These are phyloP conservation scores for Beauveria caledonica DNA, from an alignment of 2,329 filamentous ascomycete species.

Conservation along the genomic window DNA sequence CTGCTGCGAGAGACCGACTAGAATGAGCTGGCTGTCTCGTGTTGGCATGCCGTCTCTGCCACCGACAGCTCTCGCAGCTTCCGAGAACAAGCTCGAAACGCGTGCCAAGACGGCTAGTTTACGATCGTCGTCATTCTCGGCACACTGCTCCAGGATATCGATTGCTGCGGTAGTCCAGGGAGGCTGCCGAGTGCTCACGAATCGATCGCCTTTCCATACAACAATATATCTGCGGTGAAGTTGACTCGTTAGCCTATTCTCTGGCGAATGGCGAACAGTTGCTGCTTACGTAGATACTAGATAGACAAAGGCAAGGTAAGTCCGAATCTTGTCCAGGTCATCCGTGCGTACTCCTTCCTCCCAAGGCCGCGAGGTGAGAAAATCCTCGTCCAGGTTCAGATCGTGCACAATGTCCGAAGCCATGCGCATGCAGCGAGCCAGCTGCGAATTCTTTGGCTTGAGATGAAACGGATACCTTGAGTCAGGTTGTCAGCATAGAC, in stretches of 20 bases:
- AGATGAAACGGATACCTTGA: constrained; percentile 10
- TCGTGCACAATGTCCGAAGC: constrained; percentile 5
- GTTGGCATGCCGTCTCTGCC: neutral
- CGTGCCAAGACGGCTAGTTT: constrained; percentile 3
- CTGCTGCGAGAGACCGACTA: neutral
- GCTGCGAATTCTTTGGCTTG: constrained; percentile 1
- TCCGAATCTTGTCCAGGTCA: constrained; percentile 2
- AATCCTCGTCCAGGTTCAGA: constrained; percentile 4
- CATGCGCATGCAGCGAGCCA: constrained; percentile 9
- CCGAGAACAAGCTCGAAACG: neutral
- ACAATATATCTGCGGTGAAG: neutral
- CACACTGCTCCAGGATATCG: constrained; percentile 1
- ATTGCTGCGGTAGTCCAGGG: neutral
- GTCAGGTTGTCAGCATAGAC: neutral
- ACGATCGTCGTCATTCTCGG: neutral
- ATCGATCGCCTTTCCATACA: constrained; percentile 6
- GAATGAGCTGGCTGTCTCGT: constrained; percentile 2
- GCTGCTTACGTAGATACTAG: constrained; percentile 4
- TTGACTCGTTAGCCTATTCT: neutral
- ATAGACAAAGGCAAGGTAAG: constrained; percentile 6
- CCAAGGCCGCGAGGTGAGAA: neutral
- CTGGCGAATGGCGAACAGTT: neutral
- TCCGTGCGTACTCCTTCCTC: neutral
- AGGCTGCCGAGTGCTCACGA: neutral
- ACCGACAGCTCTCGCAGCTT: neutral